Base-by-base conservation (phyloP, 768 basidiomycete genomes). In the Tubosaeta sp. region DNA sequence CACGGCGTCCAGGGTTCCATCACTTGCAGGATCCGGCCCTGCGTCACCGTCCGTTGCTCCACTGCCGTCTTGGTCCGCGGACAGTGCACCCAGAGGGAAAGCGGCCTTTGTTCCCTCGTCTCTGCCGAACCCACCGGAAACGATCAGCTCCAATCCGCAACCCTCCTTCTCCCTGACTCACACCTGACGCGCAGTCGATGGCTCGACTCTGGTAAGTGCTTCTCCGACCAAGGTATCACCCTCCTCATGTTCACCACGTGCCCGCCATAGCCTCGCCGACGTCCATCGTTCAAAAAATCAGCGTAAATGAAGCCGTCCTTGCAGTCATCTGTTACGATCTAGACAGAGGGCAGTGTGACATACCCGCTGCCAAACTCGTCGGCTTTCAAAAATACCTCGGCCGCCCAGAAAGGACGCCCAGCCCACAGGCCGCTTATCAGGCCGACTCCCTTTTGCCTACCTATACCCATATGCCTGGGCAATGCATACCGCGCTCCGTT, bases 321-420 rank as follows among this genome's bases (percentile, higher is more conserved):
- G 78, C 87, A 48, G 79, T 77, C 59, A 70, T 88, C 57, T 74
- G 83, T 45, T 89, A 88, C 66, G 80, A 86, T 58, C 72, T 90
- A 59, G 82, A 86, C 61, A 80, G 84, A 63, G 75, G 73, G 58
- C 68, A 73, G 58, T 71, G 73, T 33, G 73, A 73, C 50, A 71
- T 76, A 68, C 85, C 88, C 14, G 77, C 81, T 44, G 86, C 80
- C 53, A 77, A 84, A 61, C 73, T 90, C 56, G 50, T 81, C 57
- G 77, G 75, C 37, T 79, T 79, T 65, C 74, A 76, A 62, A 72
- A 71, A 65, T 71, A 73, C 58, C 58, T 64, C 26, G 60, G 60
- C 57, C 62, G 59, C 54, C 50, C 60, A 9, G 72, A 67, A 46
- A 65, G 61, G 54, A 61, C 62, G 7, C 68, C 61, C 19, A 65